These are phyloP conservation scores for Diaporthe nobilis DNA, from an alignment of 2,329 filamentous ascomycete species.

Conservation along the genomic window DNA sequence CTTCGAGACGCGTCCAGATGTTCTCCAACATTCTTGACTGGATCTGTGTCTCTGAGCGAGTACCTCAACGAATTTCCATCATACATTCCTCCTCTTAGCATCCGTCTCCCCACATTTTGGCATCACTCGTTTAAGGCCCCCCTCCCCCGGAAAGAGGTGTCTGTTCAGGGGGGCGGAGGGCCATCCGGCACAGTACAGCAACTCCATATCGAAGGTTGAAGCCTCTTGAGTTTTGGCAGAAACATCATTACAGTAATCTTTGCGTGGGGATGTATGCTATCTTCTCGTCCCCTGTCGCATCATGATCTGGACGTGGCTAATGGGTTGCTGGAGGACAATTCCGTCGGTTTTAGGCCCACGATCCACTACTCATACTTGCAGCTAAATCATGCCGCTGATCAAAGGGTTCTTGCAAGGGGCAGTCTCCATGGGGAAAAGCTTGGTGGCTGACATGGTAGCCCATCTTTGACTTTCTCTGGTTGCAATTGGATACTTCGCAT, in stretches of 20 bases:
- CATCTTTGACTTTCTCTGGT: neutral
- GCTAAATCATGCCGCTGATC: neutral
- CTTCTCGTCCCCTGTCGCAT: neutral
- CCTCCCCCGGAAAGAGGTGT: too few species aligned
- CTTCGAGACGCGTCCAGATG: neutral
- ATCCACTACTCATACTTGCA: neutral
- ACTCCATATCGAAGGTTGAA: neutral
- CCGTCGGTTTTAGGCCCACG: neutral
- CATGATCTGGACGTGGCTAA: neutral
- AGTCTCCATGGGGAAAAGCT: fast-evolving
- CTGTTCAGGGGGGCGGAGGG: too few species aligned
- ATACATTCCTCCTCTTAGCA: too few species aligned
- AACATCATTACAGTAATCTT: neutral
- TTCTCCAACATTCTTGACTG: neutral
- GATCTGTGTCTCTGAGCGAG: neutral
- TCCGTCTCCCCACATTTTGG: too few species aligned
- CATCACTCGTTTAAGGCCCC: too few species aligned
- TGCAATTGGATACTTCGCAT: neutral
- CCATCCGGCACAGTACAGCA: neutral
- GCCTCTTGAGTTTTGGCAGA: neutral
- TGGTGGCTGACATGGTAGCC: neutral
- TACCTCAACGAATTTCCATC: neutral
- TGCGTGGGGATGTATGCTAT: neutral
- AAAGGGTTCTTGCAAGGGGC: neutral
- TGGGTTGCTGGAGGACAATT: neutral